Evolutionary conservation across 768 basidiomycete species (phyloP), one percentile per base, ranked within the genome.

Genomic region (Mycena alexandri): DNA sequence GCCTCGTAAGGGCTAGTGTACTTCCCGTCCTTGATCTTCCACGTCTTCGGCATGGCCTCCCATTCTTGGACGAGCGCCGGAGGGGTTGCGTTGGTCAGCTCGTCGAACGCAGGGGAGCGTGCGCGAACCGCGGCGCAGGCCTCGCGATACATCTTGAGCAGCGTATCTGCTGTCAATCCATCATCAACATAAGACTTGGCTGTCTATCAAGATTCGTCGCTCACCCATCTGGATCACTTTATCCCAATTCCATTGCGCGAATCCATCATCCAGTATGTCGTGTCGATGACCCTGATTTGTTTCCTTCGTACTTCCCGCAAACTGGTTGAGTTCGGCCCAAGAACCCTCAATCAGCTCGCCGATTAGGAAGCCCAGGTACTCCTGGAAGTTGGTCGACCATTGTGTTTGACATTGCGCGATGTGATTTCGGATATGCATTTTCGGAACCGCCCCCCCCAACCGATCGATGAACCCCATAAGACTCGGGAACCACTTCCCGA

Each of bases 251-350:
- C 75, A 76, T 44, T 63, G 72, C 10, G 63, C 66, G 38, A 61
- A 65, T 44, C 66, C 70, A 43, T 75, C 76, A 38, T 77, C 76
- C 4, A 79, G 63, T 19, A 54, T 73, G 60, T 79, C 77, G 51
- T 79, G 77, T 9, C 75, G 70, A 61, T 79, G 75, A 1, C 77
- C 78, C 25, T 71, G 67, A 47, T 79, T 79, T 65, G 61, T 62
- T 57, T 79, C 73, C 50, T 74, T 75, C 4, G 77, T 79, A 56
- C 73, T 75, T 11, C 73, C 74, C 5, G 67, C 73, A 10, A 70
- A 66, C 52, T 71, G 72, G 41, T 79, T 79, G n/a, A 59, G 44
- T 50, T 77, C 76, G 13, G 73, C 68, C 74, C 76, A 76, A 6
- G 59, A 29, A 5, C 63, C 71, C 50, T 80, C 77, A 24, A 80